Evolutionary conservation across 2,329 filamentous ascomycete genomes (phyloP).

Genomic region (Thelonectria blattea): DNA sequence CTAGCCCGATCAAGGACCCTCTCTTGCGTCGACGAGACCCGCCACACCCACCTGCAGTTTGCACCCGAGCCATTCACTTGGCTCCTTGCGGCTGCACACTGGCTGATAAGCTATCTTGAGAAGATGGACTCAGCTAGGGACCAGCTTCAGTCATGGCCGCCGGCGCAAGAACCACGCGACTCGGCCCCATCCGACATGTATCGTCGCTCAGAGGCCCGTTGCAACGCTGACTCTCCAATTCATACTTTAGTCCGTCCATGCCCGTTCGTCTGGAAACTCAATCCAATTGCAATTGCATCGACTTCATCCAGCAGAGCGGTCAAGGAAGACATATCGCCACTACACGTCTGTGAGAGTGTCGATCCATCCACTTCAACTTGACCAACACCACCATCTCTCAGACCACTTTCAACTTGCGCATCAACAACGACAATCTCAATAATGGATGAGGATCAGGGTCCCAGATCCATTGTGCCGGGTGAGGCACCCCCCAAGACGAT

Average conservation of each 20-base stretch:
- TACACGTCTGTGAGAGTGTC: background rate
- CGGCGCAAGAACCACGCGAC: constrained; percentile 30
- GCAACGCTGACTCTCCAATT: constrained; percentile 17
- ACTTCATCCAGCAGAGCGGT: background rate
- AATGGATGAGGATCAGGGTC: constrained; percentile 65
- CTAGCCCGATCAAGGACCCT: constrained; percentile 19
- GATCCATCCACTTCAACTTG: background rate
- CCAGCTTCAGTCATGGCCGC: constrained; percentile 28
- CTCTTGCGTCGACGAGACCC: constrained; percentile 24
- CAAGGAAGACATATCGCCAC: constrained; percentile 3
- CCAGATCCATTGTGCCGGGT: constrained; percentile 55
- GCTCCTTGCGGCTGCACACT: constrained; percentile 16
- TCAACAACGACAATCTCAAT: constrained; percentile 17
- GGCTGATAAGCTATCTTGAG: constrained; percentile 39
- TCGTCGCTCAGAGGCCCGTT: constrained; percentile 15
- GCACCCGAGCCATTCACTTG: constrained; percentile 27
- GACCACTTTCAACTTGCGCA: constrained; percentile 11
- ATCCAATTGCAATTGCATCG: constrained; percentile 1
- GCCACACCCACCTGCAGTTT: constrained; percentile 28
- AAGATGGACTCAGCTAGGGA: constrained; percentile 23
- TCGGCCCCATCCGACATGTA: constrained; percentile 21
- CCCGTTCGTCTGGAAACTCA: background rate
- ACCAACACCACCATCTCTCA: constrained; percentile 9
- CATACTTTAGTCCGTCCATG: constrained; percentile 22
- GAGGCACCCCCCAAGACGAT: constrained; percentile 42